phyloP scores from a whole-genome alignment of 129 eudicot genomes.

The Smallanthus sonchifolius region DNA sequence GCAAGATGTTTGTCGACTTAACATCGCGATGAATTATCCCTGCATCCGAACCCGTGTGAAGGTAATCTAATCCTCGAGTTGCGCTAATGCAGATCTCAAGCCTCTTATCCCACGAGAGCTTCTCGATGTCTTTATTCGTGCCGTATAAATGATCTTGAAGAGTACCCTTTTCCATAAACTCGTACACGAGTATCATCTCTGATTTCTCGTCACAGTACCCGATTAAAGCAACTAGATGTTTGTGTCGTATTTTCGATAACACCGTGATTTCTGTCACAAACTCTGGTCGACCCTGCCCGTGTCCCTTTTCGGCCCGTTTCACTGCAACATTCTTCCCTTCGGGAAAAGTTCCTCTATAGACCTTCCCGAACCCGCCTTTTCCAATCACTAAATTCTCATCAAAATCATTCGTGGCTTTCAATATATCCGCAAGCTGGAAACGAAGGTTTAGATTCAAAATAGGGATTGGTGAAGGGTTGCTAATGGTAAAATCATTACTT shows the following conservation, averaged over 20 bases:
- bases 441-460: conserved; percentile 38
- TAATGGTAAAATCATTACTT: conserved; percentile 20
- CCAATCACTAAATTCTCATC: conserved; percentile 47
- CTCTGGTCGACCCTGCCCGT: conserved; percentile 53
- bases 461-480: conserved; percentile 21
- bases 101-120: conserved; percentile 52
- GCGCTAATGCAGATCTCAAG: conserved; percentile 65
- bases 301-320: conserved; percentile 48
- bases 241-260: conserved; percentile 47
- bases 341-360: conserved; percentile 46
- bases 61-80: conserved; percentile 56
- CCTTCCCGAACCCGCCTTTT: conserved; percentile 70
- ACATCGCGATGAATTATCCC: conserved; percentile 72
- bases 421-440: conserved; percentile 40
- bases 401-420: conserved; percentile 44
- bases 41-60: conserved; percentile 47
- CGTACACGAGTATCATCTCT: conserved; percentile 70
- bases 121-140: neutral
- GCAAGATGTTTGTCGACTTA: conserved; percentile 69
- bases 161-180: conserved; percentile 69
- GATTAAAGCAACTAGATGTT: conserved; percentile 56
- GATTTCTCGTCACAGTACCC: conserved; percentile 64
- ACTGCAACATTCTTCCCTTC: conserved; percentile 56
- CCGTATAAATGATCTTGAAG: conserved; percentile 56
- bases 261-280: conserved; percentile 61